Percentiles rank a stretch among this genome's conserved stretches.
phyloP scores from a whole-genome alignment of 2,329 filamentous ascomycete genomes.

The Fusarium verrucosum region DNA sequence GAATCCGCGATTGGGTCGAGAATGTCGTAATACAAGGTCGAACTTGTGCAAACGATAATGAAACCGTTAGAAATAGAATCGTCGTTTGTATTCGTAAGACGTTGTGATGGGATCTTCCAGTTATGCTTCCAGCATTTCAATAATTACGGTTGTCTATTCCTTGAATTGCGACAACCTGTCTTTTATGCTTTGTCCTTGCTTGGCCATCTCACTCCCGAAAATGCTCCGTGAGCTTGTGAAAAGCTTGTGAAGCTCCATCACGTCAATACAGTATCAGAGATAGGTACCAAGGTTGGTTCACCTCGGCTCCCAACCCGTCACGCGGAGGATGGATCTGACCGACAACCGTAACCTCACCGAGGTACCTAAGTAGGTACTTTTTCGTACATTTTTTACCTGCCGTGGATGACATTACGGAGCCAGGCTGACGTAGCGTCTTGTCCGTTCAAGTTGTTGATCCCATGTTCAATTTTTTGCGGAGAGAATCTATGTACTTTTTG shows the following conservation, averaged over 20 bases:
- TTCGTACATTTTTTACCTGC: conserved; percentile 27
- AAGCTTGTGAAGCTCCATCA: conserved; percentile 35
- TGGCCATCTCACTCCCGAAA: conserved; percentile 16
- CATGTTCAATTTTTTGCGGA: conserved; percentile 1
- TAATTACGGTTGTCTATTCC: not conserved
- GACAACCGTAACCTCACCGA: conserved; percentile 26
- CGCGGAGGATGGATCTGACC: conserved; percentile 30
- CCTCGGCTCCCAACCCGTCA: conserved; percentile 35
- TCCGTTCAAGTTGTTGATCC: conserved; percentile 21
- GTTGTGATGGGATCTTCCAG: conserved; percentile 8
- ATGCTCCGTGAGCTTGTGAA: conserved; percentile 31
- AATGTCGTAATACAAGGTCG: conserved; percentile 5
- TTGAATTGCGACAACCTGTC: conserved; percentile 17
- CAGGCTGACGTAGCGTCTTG: conserved; percentile 26
- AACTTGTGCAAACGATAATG: not conserved
- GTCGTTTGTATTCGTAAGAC: conserved; percentile 5
- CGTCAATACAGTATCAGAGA: conserved; percentile 21
- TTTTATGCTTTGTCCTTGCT: conserved; percentile 29
- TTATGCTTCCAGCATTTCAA: conserved; percentile 14
- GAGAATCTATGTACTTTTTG: not conserved
- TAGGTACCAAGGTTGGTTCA: conserved; percentile 5
- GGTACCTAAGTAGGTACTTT: conserved; percentile 32
- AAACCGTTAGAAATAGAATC: conserved; percentile 14
- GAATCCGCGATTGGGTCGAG: not conserved
- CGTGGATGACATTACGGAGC: conserved; percentile 21